Percentiles rank a stretch among this genome's conserved stretches.
phyloP scores from a whole-genome alignment of 805 yeast species.

The Pichia ethanolica region DNA sequence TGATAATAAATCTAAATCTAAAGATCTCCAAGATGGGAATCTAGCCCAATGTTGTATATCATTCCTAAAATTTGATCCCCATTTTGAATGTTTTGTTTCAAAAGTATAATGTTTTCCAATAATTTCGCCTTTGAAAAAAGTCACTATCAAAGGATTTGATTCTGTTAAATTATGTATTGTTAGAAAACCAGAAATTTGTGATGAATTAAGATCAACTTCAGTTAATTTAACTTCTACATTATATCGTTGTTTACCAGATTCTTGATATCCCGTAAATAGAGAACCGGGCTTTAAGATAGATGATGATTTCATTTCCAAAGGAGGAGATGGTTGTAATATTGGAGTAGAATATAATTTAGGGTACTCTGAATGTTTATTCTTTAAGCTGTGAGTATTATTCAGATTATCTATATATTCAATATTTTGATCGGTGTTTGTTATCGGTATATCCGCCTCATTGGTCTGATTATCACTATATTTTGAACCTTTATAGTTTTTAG shows the following conservation, averaged over 20 bases:
- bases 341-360: too few species aligned
- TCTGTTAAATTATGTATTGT: conserved; percentile 61
- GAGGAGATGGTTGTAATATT: not conserved
- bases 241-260: conserved; percentile 56
- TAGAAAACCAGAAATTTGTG: conserved; percentile 51
- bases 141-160: conserved; percentile 54
- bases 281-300: conserved; percentile 55
- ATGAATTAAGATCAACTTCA: conserved; percentile 53
- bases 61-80: conserved; percentile 42
- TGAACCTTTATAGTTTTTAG: too few species aligned
- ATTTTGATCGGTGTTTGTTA: too few species aligned
- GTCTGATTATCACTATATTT: too few species aligned
- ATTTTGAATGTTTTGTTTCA: conserved; percentile 46
- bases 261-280: conserved; percentile 59
- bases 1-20: conserved; percentile 19
- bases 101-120: conserved; percentile 55
- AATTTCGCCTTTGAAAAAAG: conserved; percentile 68
- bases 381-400: too few species aligned
- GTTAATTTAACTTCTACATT: conserved; percentile 64
- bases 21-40: conserved; percentile 30
- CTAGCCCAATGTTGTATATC: conserved; percentile 65
- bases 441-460: too few species aligned
- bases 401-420: too few species aligned
- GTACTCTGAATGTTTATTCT: too few species aligned
- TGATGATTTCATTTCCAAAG: not conserved